Evolutionary conservation across 2,329 filamentous ascomycete genomes (phyloP).

Genomic region (Aspergillus neotritici): DNA sequence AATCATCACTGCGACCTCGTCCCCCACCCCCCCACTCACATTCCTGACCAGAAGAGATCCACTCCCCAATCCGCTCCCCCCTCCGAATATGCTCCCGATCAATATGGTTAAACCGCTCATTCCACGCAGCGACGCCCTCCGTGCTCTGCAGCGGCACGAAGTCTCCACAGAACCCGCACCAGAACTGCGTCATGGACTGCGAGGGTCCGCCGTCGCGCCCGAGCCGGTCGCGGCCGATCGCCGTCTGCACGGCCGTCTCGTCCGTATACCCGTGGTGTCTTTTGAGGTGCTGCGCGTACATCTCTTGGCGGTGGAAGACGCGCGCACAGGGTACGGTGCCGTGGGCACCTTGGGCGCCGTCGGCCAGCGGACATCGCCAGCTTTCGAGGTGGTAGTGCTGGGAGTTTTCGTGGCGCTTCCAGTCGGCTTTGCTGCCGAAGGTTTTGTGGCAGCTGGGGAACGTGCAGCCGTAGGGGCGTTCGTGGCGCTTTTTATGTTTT

Average conservation of each 20-base stretch:
- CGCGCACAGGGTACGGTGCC: slow-evolving; percentile 47
- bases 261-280: slow-evolving; percentile 43
- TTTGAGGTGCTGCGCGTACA: slow-evolving; percentile 58
- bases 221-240: slow-evolving; percentile 52
- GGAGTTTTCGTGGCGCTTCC: slow-evolving; percentile 81
- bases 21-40: slow-evolving; percentile 16
- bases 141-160: slow-evolving; percentile 50
- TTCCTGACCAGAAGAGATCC: slow-evolving; percentile 26
- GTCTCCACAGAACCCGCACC: slow-evolving; percentile 76
- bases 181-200: slow-evolving; percentile 50
- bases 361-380: slow-evolving; percentile 62
- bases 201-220: slow-evolving; percentile 56
- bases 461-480: slow-evolving; percentile 76
- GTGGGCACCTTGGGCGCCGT: slow-evolving; percentile 15
- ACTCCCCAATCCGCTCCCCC: slow-evolving; percentile 30
- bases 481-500: slow-evolving; percentile 79
- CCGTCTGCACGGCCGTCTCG: slow-evolving; percentile 21
- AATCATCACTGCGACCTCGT: slow-evolving; percentile 6
- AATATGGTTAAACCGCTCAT: slow-evolving; percentile 66
- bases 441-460: slow-evolving; percentile 61
- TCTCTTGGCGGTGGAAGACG: slow-evolving; percentile 53
- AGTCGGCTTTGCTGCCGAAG: slow-evolving; percentile 93
- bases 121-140: slow-evolving; percentile 51
- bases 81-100: slow-evolving; percentile 50
- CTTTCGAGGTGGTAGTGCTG: slow-evolving; percentile 68